Conservation (phyloP, 2,329 filamentous ascomycete species). For the Septoria petroselini region DNA sequence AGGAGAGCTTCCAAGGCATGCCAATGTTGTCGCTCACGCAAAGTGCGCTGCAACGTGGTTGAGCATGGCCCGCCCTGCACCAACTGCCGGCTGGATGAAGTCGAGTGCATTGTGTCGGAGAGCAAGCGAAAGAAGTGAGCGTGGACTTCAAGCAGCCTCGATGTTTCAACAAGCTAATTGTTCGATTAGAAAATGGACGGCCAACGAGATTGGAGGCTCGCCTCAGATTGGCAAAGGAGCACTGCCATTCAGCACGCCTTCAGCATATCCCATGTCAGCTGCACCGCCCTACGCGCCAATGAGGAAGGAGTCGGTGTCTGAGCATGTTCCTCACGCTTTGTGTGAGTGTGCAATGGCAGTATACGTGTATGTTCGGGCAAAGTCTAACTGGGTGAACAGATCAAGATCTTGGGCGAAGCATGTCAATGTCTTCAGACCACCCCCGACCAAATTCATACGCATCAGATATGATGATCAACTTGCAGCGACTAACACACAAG, state of each 20-base stretch:
- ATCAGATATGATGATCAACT: slow-evolving; percentile 34
- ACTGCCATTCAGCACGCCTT: slow-evolving; percentile 23
- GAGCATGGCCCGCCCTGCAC: slow-evolving; percentile 81
- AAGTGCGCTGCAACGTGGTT: slow-evolving; percentile 91
- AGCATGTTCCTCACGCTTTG: slow-evolving; percentile 61
- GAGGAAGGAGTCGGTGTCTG: slow-evolving; percentile 24
- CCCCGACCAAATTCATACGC: slow-evolving; percentile 29
- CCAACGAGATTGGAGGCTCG: slow-evolving; percentile 27
- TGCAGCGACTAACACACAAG: slow-evolving; percentile 32
- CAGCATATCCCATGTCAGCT: slow-evolving; percentile 34
- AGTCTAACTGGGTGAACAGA: slow-evolving; percentile 25
- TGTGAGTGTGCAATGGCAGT: slow-evolving; percentile 49
- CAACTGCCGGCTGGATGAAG: slow-evolving; percentile 78
- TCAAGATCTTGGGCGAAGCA: slow-evolving; percentile 32
- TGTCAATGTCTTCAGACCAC: slow-evolving; percentile 21
- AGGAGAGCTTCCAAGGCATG: slow-evolving; percentile 88
- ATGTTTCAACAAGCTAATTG: neutral
- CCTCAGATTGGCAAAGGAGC: slow-evolving; percentile 23
- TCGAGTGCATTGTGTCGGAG: slow-evolving; percentile 66
- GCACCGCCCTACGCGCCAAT: slow-evolving; percentile 36
- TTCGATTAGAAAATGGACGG: slow-evolving; percentile 38
- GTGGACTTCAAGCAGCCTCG: neutral
- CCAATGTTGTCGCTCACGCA: slow-evolving; percentile 80
- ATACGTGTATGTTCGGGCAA: neutral
- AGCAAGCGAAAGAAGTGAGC: slow-evolving; percentile 83